Base-by-base conservation (phyloP, 495 filamentous ascomycete species). In the Cryomyces antarcticus region DNA sequence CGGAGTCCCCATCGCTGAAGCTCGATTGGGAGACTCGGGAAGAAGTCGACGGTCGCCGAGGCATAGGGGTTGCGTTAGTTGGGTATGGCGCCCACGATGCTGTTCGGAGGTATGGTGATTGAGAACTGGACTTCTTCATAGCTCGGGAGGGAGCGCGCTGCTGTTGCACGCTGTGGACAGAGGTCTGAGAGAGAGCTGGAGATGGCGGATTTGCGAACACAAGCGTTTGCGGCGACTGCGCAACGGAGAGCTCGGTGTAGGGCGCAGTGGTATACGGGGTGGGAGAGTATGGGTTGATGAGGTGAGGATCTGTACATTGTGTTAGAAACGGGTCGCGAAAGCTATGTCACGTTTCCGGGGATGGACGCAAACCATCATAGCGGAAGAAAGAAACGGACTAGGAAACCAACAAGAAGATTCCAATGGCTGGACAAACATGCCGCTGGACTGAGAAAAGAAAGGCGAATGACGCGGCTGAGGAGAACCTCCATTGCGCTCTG, bases 401-500 rank as follows among this genome's bases (percentile, higher is more conserved):
- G 67, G 64, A 72, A 70, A 77, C 70, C 66, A 64, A 74, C 73
- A 75, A 65, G 67, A 69, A 59, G 60, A 67, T 40, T 70, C 62
- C 54, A 75, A 65, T 52, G 75, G 71, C 62, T 68, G 59, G 52
- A 73, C 60, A 49, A 75, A 76, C 62, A 64, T 66, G 48, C 68
- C 68, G 58, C 70, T 77, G 46, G 17, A 24, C 17, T 73, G 73
- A 69, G 58, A 60, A 61, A 72, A 67, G 52, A 68, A 63, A 61
- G 58, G 58, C 60, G 61, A 61, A 47, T 52, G 55, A 38, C 42
- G 45, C 33, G 44, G 40, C 31, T 43, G 48, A 42, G 44, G 50
- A 41, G 53, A 56, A 31, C 52, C 38, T 11, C 44, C 27, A 42
- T 41, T 45, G 41, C 44, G 41, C 35, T 38, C 17, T 36, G 48